phyloP scores from a whole-genome alignment of 140 eudicot genomes.

The Oenanthe javanica region DNA sequence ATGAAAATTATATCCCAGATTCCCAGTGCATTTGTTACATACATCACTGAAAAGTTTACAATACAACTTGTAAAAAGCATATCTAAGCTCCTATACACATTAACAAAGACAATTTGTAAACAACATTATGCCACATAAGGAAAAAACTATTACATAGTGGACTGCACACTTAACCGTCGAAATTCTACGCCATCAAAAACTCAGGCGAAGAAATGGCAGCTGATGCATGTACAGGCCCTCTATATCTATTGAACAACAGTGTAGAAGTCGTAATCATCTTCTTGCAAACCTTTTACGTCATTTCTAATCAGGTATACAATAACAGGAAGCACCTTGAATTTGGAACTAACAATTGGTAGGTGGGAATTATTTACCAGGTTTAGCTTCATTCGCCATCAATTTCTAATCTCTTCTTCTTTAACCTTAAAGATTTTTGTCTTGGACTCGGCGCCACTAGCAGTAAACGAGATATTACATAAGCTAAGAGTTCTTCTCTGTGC shows the following conservation, averaged over 20 bases:
- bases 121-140: neutral
- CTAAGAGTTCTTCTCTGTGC: constrained; percentile 75
- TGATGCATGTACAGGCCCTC: constrained; percentile 17
- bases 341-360: neutral
- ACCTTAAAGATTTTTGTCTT: constrained; percentile 26
- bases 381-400: constrained; percentile 13
- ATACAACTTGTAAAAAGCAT: neutral
- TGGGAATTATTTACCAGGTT: constrained; percentile 12
- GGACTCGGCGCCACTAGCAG: constrained; percentile 38
- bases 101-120: neutral
- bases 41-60: neutral
- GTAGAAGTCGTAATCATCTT: constrained; percentile 9
- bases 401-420: constrained; percentile 29
- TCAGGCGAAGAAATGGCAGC: constrained; percentile 24
- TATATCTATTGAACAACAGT: constrained; percentile 12
- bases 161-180: neutral
- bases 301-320: constrained; percentile 4
- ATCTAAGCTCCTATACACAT: neutral
- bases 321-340: neutral
- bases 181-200: constrained; percentile 17
- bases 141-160: neutral
- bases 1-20: too few species aligned
- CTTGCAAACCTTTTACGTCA: neutral
- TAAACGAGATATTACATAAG: constrained; percentile 80
- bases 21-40: too few species aligned